Evolutionary conservation across 495 filamentous ascomycete genomes (phyloP), one percentile per base, ranked within the genome.

Genomic region (Penicillium odoratum): DNA sequence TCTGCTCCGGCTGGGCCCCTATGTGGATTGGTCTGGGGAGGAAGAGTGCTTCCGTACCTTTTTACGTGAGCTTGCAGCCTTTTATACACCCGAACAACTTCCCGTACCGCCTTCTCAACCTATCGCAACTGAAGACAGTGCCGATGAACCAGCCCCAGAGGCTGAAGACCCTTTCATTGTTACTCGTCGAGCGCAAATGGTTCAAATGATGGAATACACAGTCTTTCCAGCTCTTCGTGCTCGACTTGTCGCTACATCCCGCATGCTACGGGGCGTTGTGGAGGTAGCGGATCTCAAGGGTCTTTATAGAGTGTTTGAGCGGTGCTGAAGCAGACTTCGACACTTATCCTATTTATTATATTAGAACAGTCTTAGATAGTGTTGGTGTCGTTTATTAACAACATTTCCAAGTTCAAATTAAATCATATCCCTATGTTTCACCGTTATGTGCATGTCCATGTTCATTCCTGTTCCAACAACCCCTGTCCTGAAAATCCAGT

Each of bases 201-300:
- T 72, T 26, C 77, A 81, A 49, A 85, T 87, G 55, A 69, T 99
- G 11, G 94, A 99, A 71, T 79, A 95, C 69, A 78, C 90, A 46
- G 76, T 98, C 51, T 99, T 98, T 63, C 94, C 94, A 5, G 90
- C 92, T 4, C 85, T 97, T 59, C 88, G 90, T 70, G 82, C 87
- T 6, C 79, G 92, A 52, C 70, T 99, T 36, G 88, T 98, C 57
- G 93, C 92, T 28, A 96, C 93, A 43, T 88, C 83, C 57, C 79
- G 81, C 21, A 72, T 98, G 62, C 81, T 97, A 70, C 82, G 83
- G 55, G 90, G 87, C 18, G 85, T 96, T 30, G 78, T 95, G 15
- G 94, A 99, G 74, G 85, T 97, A 28, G 95, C 95, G 0, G 89
- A 97, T 78, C 74, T 98, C 55, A 98, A 97, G 71, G 93, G 95